Evolutionary conservation across 495 filamentous ascomycete species (phyloP).

Genomic region (Pseudevernia furfuracea): DNA sequence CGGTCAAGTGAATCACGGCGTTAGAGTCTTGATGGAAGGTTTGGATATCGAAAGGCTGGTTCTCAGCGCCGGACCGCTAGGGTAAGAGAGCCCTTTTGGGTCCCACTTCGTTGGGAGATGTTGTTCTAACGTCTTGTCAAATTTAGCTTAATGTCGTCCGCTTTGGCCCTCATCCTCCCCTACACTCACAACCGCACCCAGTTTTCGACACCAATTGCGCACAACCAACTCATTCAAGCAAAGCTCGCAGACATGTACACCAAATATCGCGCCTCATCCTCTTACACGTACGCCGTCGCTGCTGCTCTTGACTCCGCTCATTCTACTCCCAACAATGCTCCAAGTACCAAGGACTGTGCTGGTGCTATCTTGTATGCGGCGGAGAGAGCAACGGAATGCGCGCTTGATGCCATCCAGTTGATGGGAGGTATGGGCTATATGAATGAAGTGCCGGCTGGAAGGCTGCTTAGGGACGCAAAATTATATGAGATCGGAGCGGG

Average conservation of each 20-base stretch:
- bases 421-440: conserved; percentile 94
- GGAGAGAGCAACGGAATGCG: conserved; percentile 82
- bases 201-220: conserved; percentile 79
- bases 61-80: conserved; percentile 81
- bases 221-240: conserved; percentile 90
- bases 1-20: conserved; percentile 71
- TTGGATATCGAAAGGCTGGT: conserved; percentile 91
- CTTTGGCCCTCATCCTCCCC: conserved; percentile 78
- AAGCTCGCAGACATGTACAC: conserved; percentile 97
- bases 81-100: conserved; percentile 35
- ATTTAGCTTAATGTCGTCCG: conserved; percentile 80
- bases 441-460: conserved; percentile 86
- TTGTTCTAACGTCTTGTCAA: neutral
- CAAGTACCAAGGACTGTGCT: conserved; percentile 86
- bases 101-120: neutral
- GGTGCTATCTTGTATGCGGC: conserved; percentile 92
- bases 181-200: conserved; percentile 87
- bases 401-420: conserved; percentile 86
- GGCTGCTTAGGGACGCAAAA: conserved; percentile 78
- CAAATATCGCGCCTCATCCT: conserved; percentile 69
- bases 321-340: conserved; percentile 41
- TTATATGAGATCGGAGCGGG: conserved; percentile 97
- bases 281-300: conserved; percentile 77
- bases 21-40: conserved; percentile 91
- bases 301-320: conserved; percentile 68